phyloP scores from a whole-genome alignment of 2,329 filamentous ascomycete species.

The Pseudogymnoascus sp. region DNA sequence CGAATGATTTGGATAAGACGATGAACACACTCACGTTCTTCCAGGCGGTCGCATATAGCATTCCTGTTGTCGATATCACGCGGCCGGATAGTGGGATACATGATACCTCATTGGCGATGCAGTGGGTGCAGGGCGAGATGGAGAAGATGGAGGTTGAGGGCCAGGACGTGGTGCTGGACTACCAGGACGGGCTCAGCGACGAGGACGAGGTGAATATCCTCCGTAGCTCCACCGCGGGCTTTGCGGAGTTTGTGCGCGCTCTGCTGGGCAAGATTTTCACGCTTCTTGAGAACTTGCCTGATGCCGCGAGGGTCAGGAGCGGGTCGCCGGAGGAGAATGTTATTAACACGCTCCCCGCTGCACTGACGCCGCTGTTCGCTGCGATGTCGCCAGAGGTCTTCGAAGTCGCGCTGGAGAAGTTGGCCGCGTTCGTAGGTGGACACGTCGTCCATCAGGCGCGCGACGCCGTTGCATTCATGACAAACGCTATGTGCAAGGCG shows the following conservation, averaged over 20 bases:
- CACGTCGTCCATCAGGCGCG: conserved; percentile 95
- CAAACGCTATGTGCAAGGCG: conserved; percentile 92
- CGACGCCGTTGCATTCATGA: conserved; percentile 98
- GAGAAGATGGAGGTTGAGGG: conserved; percentile 87
- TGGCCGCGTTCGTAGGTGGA: conserved; percentile 81
- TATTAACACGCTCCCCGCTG: conserved; percentile 87
- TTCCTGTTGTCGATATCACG: conserved; percentile 80
- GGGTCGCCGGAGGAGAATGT: conserved; percentile 95
- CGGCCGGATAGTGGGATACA: conserved; percentile 59
- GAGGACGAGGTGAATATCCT: conserved; percentile 82
- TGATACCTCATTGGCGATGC: conserved; percentile 69
- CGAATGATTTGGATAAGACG: conserved; percentile 95
- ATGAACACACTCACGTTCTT: conserved; percentile 92
- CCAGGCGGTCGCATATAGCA: conserved; percentile 90
- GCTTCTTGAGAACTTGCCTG: conserved; percentile 86
- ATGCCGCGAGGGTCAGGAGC: conserved; percentile 77
- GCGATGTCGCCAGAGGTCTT: conserved; percentile 89
- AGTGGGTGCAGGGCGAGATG: conserved; percentile 93
- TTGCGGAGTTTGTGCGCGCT: conserved; percentile 85
- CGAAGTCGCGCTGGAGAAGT: conserved; percentile 83
- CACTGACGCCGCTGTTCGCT: conserved; percentile 82
- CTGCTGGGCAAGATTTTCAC: conserved; percentile 94
- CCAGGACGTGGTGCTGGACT: conserved; percentile 77
- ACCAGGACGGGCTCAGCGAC: conserved; percentile 71
- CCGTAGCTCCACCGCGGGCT: conserved; percentile 86